Percentiles rank a stretch among this genome's conserved stretches.
These are phyloP conservation scores for Pyricularia sp. DNA, from an alignment of 2,329 filamentous ascomycete genomes.

Conservation along the genomic window DNA sequence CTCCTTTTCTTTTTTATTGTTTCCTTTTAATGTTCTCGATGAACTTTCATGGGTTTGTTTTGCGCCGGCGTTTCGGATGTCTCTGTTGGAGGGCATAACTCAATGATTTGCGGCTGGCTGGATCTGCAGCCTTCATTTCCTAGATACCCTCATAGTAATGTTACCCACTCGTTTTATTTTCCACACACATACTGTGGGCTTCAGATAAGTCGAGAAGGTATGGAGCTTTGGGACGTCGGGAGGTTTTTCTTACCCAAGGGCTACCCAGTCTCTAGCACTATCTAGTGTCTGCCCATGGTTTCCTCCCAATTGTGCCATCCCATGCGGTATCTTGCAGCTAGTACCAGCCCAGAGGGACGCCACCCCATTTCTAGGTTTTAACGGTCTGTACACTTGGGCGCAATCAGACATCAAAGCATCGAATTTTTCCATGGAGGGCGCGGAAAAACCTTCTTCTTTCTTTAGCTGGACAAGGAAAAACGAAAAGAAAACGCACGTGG, in stretches of 20 bases:
- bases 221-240: background rate
- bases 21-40: background rate
- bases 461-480: background rate
- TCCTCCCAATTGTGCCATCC: background rate
- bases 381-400: background rate
- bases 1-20: background rate
- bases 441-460: background rate
- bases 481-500: background rate
- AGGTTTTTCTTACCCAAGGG: too few relatives aligned
- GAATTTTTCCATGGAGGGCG: background rate
- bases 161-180: background rate
- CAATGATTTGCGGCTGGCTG: background rate
- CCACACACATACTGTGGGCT: too few relatives aligned
- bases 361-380: background rate
- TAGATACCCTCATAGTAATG: background rate
- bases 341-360: background rate
- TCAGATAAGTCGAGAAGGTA: background rate
- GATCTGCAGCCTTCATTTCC: background rate
- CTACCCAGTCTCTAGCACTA: background rate
- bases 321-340: background rate
- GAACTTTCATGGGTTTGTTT: background rate
- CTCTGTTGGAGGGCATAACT: background rate
- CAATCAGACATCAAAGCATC: background rate
- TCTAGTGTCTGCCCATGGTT: background rate
- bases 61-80: background rate